Conservation (phyloP, 2,329 filamentous ascomycete species). For the Pyrenochaeta sp. region DNA sequence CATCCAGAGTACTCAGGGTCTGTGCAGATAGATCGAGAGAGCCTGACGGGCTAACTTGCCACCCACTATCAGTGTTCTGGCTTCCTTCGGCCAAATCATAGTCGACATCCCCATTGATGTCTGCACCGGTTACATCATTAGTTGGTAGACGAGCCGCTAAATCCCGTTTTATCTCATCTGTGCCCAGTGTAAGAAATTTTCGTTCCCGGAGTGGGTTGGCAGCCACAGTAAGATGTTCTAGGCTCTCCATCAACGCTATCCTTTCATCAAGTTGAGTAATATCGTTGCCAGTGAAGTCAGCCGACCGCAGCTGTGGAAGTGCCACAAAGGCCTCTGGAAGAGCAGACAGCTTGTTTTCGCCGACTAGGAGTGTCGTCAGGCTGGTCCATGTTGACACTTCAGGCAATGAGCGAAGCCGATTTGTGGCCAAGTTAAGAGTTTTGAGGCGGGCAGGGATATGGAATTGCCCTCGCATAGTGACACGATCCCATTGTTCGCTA, state of each 20-base stretch:
- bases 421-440: constrained; percentile 79
- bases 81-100: constrained; percentile 4
- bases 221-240: constrained; percentile 78
- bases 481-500: constrained; percentile 77
- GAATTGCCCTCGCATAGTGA: constrained; percentile 57
- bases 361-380: constrained; percentile 76
- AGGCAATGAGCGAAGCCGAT: constrained; percentile 77
- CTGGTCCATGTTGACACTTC: constrained; percentile 77
- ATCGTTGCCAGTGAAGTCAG: constrained; percentile 87
- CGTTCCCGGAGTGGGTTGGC: constrained; percentile 93
- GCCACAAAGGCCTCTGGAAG: constrained; percentile 80
- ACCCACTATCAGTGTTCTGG: constrained; percentile 23
- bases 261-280: constrained; percentile 78
- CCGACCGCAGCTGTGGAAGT: constrained; percentile 73
- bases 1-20: constrained; percentile 49
- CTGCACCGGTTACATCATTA: constrained; percentile 13
- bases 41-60: constrained; percentile 46
- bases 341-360: constrained; percentile 80
- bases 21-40: constrained; percentile 55
- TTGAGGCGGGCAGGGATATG: constrained; percentile 77
- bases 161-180: constrained; percentile 80
- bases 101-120: constrained; percentile 11
- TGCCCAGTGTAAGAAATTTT: constrained; percentile 81
- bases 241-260: constrained; percentile 79
- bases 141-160: constrained; percentile 73